Evolutionary conservation across 1,139 yeast species (phyloP).

Genomic region (Arxiozyma telluris): DNA sequence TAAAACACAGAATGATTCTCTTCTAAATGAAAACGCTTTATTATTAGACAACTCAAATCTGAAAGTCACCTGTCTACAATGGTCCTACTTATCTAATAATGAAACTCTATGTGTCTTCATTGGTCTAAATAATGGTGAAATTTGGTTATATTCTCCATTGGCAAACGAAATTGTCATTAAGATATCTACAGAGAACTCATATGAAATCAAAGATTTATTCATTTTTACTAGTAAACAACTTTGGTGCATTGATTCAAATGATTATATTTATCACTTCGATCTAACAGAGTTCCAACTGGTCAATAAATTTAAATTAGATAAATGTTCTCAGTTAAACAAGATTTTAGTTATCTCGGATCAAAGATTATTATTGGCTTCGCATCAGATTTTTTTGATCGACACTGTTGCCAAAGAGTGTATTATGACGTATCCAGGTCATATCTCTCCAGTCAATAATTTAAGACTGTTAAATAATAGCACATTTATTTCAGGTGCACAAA

Average conservation of each 20-base stretch:
- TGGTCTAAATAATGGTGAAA: slow-evolving; percentile 58
- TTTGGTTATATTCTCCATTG: slow-evolving; percentile 60
- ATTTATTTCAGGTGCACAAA: slow-evolving; percentile 60
- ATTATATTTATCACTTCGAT: slow-evolving; percentile 60
- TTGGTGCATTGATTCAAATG: slow-evolving; percentile 60
- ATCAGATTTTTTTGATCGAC: slow-evolving; percentile 48
- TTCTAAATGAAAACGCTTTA: slow-evolving; percentile 23
- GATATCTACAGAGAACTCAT: slow-evolving; percentile 43
- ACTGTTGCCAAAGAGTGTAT: slow-evolving; percentile 32
- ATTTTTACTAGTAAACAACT: slow-evolving; percentile 29
- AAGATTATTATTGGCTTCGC: slow-evolving; percentile 50
- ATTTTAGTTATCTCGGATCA: slow-evolving; percentile 16
- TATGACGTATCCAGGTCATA: slow-evolving; percentile 62
- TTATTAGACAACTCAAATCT: slow-evolving; percentile 46
- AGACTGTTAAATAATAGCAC: slow-evolving; percentile 36
- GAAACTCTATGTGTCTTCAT: slow-evolving; percentile 42
- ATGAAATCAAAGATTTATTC: slow-evolving; percentile 47
- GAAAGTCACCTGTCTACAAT: slow-evolving; percentile 44
- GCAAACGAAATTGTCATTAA: slow-evolving; percentile 47
- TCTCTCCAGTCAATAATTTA: slow-evolving; percentile 49
- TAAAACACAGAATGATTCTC: slow-evolving; percentile 35
- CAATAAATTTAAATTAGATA: slow-evolving; percentile 38
- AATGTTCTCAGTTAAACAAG: slow-evolving; percentile 19
- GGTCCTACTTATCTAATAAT: slow-evolving; percentile 39
- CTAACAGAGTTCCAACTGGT: slow-evolving; percentile 36